phyloP scores from a whole-genome alignment of 2,329 filamentous ascomycete species.

The Neophaeococcomyces mojaviensis region DNA sequence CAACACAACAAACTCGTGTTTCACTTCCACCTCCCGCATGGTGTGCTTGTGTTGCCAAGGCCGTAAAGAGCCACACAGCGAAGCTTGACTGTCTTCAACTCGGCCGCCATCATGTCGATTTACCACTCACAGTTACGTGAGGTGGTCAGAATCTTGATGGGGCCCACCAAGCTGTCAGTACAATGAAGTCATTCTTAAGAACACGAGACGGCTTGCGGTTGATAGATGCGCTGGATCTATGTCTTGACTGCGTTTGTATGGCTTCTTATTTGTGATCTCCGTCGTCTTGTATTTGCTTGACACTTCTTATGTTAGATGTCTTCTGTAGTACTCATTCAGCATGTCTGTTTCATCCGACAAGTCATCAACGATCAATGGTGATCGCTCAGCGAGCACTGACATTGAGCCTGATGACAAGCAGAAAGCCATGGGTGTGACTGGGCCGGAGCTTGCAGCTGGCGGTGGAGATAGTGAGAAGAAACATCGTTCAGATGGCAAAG shows the following conservation, averaged over 20 bases:
- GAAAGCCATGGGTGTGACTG: conserved; percentile 8
- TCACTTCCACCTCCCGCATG: not conserved
- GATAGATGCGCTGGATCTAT: not conserved
- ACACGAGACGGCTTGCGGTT: not conserved
- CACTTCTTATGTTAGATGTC: not conserved
- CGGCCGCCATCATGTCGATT: too few species aligned
- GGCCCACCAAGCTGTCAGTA: not conserved
- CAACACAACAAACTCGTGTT: not conserved
- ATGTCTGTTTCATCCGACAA: conserved; percentile 4
- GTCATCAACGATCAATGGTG: conserved; percentile 5
- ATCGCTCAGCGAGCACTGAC: not conserved
- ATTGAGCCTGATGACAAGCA: conserved; percentile 14
- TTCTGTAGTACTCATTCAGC: not conserved
- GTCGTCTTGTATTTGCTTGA: conserved; percentile 1
- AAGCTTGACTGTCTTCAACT: too few species aligned
- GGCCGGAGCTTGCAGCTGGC: conserved; percentile 12
- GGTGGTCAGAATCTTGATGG: not conserved
- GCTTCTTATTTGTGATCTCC: conserved; percentile 1
- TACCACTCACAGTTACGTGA: not conserved
- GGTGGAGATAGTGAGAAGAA: conserved; percentile 15
- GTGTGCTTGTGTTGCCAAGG: too few species aligned
- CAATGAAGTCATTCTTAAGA: not conserved
- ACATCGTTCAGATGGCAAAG: conserved; percentile 24
- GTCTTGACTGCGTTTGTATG: not conserved
- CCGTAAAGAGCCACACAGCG: too few species aligned